phyloP scores from a whole-genome alignment of 148 eudicot species.

The Rhododendron simsii region DNA sequence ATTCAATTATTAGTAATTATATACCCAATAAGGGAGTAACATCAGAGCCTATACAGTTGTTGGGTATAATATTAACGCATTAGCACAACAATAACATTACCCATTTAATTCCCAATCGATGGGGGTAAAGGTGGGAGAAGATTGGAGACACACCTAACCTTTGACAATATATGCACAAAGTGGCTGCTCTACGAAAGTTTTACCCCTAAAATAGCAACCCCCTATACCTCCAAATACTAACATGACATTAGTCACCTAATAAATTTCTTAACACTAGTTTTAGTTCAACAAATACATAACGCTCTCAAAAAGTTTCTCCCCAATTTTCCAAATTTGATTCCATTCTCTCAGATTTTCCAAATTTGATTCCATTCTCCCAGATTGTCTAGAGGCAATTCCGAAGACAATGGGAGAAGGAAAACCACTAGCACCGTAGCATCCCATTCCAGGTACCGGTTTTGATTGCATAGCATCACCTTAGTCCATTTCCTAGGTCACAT shows the following conservation, averaged over 20 bases:
- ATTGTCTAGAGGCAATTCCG: neutral
- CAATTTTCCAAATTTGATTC: neutral
- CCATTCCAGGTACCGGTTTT: neutral
- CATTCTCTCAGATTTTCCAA: neutral
- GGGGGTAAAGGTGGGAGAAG: neutral
- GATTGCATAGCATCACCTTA: neutral
- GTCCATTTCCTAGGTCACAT: neutral
- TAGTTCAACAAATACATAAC: neutral
- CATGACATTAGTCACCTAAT: neutral
- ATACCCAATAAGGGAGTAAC: neutral
- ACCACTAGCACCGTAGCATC: neutral
- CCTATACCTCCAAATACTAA: neutral
- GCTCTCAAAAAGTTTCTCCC: neutral
- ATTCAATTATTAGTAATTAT: neutral
- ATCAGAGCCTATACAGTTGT: neutral
- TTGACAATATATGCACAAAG: neutral
- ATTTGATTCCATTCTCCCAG: neutral
- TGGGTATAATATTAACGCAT: neutral
- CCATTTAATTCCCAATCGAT: neutral
- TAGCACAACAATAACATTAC: neutral
- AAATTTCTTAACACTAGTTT: neutral
- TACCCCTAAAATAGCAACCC: neutral
- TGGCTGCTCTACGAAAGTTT: neutral
- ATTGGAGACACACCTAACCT: neutral
- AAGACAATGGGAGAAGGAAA: neutral